Evolutionary conservation across 805 yeast genomes (phyloP), one percentile per base, ranked within the genome.

Genomic region (Zygosaccharomyces pseudorouxii): DNA sequence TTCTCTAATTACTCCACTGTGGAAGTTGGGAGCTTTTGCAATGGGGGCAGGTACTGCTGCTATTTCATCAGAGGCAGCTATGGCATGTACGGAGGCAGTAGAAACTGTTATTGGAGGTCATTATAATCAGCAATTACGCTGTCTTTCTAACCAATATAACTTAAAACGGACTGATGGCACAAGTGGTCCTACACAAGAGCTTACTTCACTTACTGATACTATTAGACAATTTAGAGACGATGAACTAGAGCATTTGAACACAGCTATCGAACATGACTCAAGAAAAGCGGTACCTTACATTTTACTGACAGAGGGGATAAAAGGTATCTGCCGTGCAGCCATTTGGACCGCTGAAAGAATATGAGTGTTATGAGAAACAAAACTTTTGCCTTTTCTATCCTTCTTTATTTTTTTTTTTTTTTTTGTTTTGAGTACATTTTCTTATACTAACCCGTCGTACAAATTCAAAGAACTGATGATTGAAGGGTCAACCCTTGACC

Each of bases 1-100:
- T 3, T 88, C 97, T 0, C 59, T 93, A 12, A 68, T 93, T 36
- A 90, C 98, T 0, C 99, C 99, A 1, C 59, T 88, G 1, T 93
- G 99, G 99, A 89, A 86, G 64, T 67, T 79, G 0, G 98, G 97
- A 3, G 98, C 99, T 0, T 74, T 85, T 43, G 82, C 82, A 0
- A 74, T 93, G 72, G 99, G 99, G 3, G 80, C 81, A 1, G 85
- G 83, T 1, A 93, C 98, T 0, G 97, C 96, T 0, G 58, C 86
- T 46, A 68, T 89, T 53, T 84, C 97, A 14, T 88, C 89, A 61
- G 97, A 92, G 64, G 97, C 96, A 2, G 98, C 99, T 2, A 93
- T 93, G 99, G 98, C 99, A 1, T 93, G 99, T 65, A 93, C 99
- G 0, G 98, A 90, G 51, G 98, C 98, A 0, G 98, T 93, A 1